A percentile compares a stretch with the other conserved stretches of the same genome.
phyloP scores from a whole-genome alignment of 257 asterid species.

The Solanum lycopersicoides region DNA sequence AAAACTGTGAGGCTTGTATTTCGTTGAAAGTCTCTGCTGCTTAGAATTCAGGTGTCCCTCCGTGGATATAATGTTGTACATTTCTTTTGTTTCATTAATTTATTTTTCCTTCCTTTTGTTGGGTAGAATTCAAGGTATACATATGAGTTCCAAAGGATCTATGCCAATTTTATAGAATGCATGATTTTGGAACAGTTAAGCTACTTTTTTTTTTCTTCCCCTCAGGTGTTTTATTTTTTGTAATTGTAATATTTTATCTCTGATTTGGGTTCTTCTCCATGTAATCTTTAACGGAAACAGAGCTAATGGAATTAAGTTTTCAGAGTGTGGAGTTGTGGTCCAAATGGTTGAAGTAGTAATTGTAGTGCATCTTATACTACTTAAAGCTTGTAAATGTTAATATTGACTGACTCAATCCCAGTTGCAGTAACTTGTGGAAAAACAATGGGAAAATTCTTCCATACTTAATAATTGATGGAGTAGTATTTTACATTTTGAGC shows the following conservation, averaged over 20 bases:
- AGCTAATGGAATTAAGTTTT: neutral
- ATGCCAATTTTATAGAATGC: conserved; percentile 21
- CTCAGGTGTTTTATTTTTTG: neutral
- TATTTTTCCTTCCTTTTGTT: neutral
- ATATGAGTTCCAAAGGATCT: conserved; percentile 21
- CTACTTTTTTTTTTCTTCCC: neutral
- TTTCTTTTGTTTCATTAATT: neutral
- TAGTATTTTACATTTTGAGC: neutral
- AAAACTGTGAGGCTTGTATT: conserved; percentile 1
- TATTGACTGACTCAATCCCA: neutral
- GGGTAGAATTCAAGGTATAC: conserved; percentile 13
- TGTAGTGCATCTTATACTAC: neutral
- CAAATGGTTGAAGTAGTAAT: neutral
- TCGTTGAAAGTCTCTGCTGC: conserved; percentile 12
- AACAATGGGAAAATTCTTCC: neutral
- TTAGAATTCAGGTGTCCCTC: conserved; percentile 12
- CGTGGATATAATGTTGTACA: conserved; percentile 11
- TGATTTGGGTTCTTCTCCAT: neutral
- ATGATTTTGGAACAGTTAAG: neutral
- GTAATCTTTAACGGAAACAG: neutral
- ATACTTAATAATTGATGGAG: neutral
- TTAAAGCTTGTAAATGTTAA: neutral
- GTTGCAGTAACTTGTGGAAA: neutral
- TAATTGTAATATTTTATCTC: no score
- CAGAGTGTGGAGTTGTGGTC: neutral